Evolutionary conservation across 164 flowering plant genomes (phyloP).

Genomic region (Liquidambar formosana): DNA sequence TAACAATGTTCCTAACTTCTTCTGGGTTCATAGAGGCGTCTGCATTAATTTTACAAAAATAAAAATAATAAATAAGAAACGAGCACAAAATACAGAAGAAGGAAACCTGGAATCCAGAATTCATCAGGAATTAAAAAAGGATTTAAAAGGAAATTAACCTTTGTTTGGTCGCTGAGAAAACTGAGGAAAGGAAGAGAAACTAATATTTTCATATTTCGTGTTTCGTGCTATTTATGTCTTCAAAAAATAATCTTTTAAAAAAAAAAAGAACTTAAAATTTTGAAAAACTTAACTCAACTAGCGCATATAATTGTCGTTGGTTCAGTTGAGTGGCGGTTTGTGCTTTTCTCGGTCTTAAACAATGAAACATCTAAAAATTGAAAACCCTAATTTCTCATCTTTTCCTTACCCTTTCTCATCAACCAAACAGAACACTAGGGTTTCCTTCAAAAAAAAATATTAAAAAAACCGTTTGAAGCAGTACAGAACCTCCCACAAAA

Average conservation of each 20-base stretch:
- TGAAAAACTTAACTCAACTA: no score
- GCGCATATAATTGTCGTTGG: not conserved
- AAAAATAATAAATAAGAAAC: not conserved
- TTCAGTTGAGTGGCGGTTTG: not conserved
- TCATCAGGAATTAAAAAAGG: no score
- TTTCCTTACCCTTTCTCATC: not conserved
- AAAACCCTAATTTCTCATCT: not conserved
- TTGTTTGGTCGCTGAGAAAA: no score
- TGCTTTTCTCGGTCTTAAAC: not conserved
- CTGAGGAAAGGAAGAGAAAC: no score
- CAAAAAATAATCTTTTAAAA: not conserved
- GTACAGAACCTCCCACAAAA: no score
- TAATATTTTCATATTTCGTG: not conserved
- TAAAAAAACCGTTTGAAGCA: not conserved
- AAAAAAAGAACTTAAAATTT: no score
- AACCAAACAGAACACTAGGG: constrained; percentile 4
- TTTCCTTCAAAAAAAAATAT: no score
- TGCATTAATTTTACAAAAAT: not conserved
- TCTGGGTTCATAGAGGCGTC: not conserved
- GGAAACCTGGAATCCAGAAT: no score
- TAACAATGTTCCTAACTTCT: not conserved
- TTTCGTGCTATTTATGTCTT: not conserved
- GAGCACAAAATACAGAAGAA: no score
- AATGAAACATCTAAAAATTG: not conserved
- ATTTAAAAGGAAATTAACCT: no score